phyloP scores from a whole-genome alignment of 2,329 filamentous ascomycete species.

The Ambrosiella cleistominuta region DNA sequence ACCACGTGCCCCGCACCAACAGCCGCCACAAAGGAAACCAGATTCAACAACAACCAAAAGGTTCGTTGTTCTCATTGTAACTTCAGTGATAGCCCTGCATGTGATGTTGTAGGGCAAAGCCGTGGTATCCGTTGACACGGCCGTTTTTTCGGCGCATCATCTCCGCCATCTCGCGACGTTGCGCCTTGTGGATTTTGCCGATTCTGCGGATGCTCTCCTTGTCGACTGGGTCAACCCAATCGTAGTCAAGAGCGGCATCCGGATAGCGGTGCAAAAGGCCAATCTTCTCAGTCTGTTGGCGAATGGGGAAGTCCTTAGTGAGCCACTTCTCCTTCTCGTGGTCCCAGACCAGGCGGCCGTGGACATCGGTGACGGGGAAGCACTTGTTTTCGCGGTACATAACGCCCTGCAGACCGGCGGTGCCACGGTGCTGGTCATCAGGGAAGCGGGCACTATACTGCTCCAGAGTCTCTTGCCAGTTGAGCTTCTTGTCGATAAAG shows the following conservation, averaged over 20 bases:
- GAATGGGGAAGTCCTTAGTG: constrained; percentile 13
- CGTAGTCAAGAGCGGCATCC: constrained; percentile 28
- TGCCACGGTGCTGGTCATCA: constrained; percentile 11
- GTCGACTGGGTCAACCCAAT: constrained; percentile 26
- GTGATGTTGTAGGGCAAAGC: background rate
- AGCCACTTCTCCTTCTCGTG: constrained; percentile 20
- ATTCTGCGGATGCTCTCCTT: constrained; percentile 23
- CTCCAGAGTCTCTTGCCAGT: constrained; percentile 18
- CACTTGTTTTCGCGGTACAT: constrained; percentile 28
- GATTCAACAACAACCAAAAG: too few relatives aligned
- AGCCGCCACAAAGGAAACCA: background rate
- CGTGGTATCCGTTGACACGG: background rate
- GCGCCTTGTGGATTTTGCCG: constrained; percentile 16
- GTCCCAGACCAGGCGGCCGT: constrained; percentile 25
- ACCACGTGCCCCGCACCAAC: background rate
- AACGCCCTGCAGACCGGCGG: constrained; percentile 24
- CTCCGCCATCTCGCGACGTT: background rate
- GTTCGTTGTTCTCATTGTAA: too few relatives aligned
- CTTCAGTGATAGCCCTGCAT: too few relatives aligned
- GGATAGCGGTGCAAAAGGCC: constrained; percentile 26
- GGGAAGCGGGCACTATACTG: constrained; percentile 13
- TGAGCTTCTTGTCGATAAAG: constrained; percentile 27
- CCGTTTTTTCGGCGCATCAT: background rate
- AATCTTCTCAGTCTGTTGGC: constrained; percentile 17
- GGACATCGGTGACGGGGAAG: constrained; percentile 24